These are phyloP conservation scores for Penicillium expansum DNA, from an alignment of 2,329 filamentous ascomycete genomes.

Conservation along the genomic window DNA sequence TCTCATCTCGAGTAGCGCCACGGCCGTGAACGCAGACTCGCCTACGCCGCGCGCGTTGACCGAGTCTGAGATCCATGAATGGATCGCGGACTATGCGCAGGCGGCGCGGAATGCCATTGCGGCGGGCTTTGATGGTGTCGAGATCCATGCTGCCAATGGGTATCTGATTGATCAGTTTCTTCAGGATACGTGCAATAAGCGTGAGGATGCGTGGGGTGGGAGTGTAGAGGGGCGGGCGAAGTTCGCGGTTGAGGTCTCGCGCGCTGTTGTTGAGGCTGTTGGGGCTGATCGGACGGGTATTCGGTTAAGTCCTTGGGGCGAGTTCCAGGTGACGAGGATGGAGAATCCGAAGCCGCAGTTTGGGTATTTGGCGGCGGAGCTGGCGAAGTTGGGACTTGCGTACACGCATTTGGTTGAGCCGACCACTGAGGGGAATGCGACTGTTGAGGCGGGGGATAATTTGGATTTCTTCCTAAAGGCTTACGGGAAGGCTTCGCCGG, in stretches of 20 bases:
- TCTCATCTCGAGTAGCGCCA: constrained; percentile 24
- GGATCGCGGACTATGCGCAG: constrained; percentile 43
- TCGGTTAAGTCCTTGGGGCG: constrained; percentile 47
- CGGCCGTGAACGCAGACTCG: constrained; percentile 19
- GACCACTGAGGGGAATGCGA: constrained; percentile 40
- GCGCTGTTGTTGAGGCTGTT: constrained; percentile 43
- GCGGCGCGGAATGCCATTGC: constrained; percentile 54
- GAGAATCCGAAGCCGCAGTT: constrained; percentile 63
- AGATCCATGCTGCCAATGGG: constrained; percentile 51
- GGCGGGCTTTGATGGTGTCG: constrained; percentile 54
- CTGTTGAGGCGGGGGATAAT: constrained; percentile 35
- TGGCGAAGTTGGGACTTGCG: constrained; percentile 54
- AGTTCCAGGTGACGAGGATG: constrained; percentile 56
- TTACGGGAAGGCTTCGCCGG: constrained; percentile 42
- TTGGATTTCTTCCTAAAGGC: constrained; percentile 48
- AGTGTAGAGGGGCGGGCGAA: constrained; percentile 51
- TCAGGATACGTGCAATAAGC: constrained; percentile 47
- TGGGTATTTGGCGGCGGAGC: constrained; percentile 52
- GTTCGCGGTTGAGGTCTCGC: constrained; percentile 54
- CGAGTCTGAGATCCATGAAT: constrained; percentile 45
- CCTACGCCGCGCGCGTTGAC: constrained; percentile 33
- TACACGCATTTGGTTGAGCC: constrained; percentile 64
- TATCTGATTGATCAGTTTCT: constrained; percentile 54
- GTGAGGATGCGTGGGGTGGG: constrained; percentile 53
- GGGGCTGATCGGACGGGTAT: constrained; percentile 48